Percentiles rank a stretch among this genome's conserved stretches.
Conservation (phyloP, 805 yeast genomes). For the Kuraishia piskuri region DNA sequence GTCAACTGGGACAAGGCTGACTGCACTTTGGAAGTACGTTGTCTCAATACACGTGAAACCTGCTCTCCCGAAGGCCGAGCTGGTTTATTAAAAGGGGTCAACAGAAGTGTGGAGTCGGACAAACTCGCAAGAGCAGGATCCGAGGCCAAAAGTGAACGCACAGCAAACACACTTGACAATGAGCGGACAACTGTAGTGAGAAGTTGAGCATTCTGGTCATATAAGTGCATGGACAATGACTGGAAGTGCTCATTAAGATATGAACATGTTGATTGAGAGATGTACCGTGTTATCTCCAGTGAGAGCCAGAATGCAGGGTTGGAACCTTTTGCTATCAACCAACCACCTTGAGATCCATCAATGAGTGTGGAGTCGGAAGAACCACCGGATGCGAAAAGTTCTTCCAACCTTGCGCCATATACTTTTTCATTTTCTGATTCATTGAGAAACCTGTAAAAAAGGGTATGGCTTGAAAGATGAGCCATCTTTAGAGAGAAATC, state of each 20-base stretch:
- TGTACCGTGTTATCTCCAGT: neutral
- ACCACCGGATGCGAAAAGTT: neutral
- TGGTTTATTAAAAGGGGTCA: neutral
- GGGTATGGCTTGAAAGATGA: conserved; percentile 8
- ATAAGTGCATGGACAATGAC: neutral
- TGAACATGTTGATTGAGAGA: neutral
- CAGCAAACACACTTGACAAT: neutral
- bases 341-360: neutral
- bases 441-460: conserved; percentile 10
- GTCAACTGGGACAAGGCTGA: neutral
- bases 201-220: neutral
- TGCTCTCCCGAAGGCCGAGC: neutral
- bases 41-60: neutral
- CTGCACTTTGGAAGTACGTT: neutral
- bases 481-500: conserved; percentile 11
- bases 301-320: neutral
- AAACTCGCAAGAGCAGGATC: neutral
- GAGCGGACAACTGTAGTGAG: neutral
- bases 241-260: neutral
- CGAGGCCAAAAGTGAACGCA: neutral
- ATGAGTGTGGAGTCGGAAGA: neutral
- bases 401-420: neutral
- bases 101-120: neutral
- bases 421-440: conserved; percentile 6
- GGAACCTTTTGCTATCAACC: neutral